Evolutionary conservation across 2,329 filamentous ascomycete genomes (phyloP).

Genomic region (Cercospora sp.): DNA sequence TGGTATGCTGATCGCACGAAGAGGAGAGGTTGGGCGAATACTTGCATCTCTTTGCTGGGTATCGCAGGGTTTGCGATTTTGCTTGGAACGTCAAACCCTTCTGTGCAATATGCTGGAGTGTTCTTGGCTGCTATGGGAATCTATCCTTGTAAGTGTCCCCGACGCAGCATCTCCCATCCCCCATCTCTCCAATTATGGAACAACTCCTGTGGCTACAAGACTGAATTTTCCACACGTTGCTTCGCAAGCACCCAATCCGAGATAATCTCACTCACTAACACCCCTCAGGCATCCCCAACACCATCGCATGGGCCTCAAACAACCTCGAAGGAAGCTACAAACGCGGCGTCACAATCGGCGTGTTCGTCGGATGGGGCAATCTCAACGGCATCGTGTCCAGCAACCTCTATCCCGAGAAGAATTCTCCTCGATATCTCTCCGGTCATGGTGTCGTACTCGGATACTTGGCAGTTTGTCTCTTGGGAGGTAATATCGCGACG

Average conservation of each 20-base stretch:
- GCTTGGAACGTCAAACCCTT: constrained; percentile 60
- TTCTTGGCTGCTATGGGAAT: constrained; percentile 87
- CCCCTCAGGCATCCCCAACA: constrained; percentile 54
- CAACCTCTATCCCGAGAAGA: constrained; percentile 68
- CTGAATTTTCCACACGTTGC: neutral
- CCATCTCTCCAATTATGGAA: neutral
- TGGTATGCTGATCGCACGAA: constrained; percentile 74
- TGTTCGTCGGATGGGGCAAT: constrained; percentile 90
- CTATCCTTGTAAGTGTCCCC: constrained; percentile 52
- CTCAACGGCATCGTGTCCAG: constrained; percentile 77
- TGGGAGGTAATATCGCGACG: constrained; percentile 70
- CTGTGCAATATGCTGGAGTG: constrained; percentile 76
- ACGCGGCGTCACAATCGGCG: constrained; percentile 79
- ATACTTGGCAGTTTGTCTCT: constrained; percentile 69
- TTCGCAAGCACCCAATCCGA: neutral
- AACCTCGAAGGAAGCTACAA: constrained; percentile 91
- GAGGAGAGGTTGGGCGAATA: constrained; percentile 77
- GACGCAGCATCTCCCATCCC: neutral
- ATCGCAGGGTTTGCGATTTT: constrained; percentile 80
- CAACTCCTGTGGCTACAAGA: neutral
- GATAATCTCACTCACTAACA: constrained; percentile 16
- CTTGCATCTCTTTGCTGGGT: constrained; percentile 66
- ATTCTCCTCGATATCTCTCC: constrained; percentile 55
- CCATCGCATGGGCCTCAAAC: constrained; percentile 84
- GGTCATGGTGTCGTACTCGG: constrained; percentile 75